Conservation (phyloP, 306 rosid genomes). For the Casuarina glauca region DNA sequence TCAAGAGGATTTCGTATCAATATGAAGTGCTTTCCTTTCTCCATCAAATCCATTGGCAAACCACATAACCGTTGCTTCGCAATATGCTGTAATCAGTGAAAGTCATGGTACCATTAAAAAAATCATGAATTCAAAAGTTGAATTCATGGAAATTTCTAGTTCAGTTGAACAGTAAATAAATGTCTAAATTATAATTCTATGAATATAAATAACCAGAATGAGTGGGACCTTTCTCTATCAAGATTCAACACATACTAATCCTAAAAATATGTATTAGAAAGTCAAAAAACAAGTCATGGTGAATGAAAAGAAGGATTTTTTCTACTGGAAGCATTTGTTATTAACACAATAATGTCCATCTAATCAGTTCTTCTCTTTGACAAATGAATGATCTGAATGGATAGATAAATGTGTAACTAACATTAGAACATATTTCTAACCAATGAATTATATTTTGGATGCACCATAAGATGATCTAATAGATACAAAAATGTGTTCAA, state of each 20-base stretch:
- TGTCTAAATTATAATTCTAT: background rate
- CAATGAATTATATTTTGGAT: too few species aligned
- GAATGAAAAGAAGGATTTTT: background rate
- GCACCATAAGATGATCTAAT: background rate
- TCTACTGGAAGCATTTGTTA: background rate
- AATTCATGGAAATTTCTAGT: background rate
- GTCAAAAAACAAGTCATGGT: background rate
- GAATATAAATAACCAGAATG: background rate
- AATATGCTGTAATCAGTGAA: slow-evolving; percentile 55
- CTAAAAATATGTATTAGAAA: background rate
- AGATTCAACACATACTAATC: background rate
- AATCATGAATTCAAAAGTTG: slow-evolving; percentile 9
- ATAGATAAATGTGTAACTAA: background rate
- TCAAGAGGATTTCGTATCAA: slow-evolving; percentile 79
- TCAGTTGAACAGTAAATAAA: background rate
- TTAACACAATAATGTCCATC: too few species aligned
- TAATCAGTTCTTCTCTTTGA: background rate
- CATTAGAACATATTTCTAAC: background rate
- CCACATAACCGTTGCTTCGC: slow-evolving; percentile 65
- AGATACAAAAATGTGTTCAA: background rate
- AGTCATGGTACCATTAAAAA: slow-evolving; percentile 2
- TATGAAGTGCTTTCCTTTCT: slow-evolving; percentile 78
- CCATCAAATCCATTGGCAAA: slow-evolving; percentile 58
- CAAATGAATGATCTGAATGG: background rate
- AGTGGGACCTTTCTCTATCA: background rate